A percentile compares a stretch with the other conserved stretches of the same genome.
Conservation (phyloP, 2,329 filamentous ascomycete genomes). For the Paecilomyces variotii region DNA sequence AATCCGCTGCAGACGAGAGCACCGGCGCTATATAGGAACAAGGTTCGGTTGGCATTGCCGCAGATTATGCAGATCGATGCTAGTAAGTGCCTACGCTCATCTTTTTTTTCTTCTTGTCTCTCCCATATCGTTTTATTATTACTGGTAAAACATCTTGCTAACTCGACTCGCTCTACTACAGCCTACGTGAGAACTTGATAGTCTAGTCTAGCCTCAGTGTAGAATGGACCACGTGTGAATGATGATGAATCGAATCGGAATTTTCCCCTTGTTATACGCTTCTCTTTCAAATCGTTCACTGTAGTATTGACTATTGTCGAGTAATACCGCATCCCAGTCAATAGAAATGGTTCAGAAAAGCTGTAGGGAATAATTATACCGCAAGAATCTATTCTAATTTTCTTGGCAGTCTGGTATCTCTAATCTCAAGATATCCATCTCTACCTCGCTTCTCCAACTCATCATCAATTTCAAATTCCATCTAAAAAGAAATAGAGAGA, state of each 20-base stretch:
- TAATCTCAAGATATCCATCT: too few species aligned
- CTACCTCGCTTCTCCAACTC: too few species aligned
- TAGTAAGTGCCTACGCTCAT: constrained; percentile 56
- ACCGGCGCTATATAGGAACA: constrained; percentile 88
- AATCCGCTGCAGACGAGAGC: constrained; percentile 76
- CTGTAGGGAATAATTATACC: too few species aligned
- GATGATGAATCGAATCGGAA: not conserved
- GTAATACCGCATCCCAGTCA: too few species aligned
- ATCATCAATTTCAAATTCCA: too few species aligned
- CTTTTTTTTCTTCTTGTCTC: not conserved
- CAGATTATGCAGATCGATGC: constrained; percentile 92
- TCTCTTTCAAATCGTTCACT: not conserved
- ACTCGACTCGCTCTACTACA: constrained; percentile 5
- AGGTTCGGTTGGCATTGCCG: constrained; percentile 78
- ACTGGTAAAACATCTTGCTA: not conserved
- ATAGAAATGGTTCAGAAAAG: too few species aligned
- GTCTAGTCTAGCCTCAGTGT: not conserved
- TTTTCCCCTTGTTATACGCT: not conserved
- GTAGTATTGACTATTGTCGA: too few species aligned
- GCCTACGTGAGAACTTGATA: constrained; percentile 23
- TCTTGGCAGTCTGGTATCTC: too few species aligned
- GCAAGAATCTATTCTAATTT: too few species aligned
- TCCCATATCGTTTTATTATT: not conserved
- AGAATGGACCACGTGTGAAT: not conserved
- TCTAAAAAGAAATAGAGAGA: too few species aligned